These are phyloP conservation scores for Ceratobasidium sp. DNA, from an alignment of 1,284 basidiomycete species.

Conservation along the genomic window DNA sequence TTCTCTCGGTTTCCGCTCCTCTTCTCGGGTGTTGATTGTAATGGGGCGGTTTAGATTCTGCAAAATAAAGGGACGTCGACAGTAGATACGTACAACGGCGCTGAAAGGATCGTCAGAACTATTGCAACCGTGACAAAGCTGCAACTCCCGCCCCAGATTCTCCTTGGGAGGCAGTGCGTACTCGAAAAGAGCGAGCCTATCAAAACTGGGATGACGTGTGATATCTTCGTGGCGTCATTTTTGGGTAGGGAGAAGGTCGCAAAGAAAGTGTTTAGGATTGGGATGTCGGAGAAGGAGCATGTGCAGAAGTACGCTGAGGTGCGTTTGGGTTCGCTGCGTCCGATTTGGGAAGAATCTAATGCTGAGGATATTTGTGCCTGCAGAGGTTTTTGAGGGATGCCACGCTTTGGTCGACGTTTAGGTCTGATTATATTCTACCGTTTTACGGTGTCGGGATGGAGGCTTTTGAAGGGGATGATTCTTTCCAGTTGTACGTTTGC, in stretches of 20 bases:
- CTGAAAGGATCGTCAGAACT: slow-evolving; percentile 22
- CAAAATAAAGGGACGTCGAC: slow-evolving; percentile 19
- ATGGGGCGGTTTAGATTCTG: background rate
- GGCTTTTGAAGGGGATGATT: slow-evolving; percentile 17
- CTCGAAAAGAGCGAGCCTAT: slow-evolving; percentile 18
- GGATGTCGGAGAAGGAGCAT: slow-evolving; percentile 25
- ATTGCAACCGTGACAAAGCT: slow-evolving; percentile 37
- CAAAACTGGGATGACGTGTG: slow-evolving; percentile 25
- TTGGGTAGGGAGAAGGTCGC: slow-evolving; percentile 34
- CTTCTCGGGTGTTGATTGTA: background rate
- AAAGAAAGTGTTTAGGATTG: slow-evolving; percentile 44
- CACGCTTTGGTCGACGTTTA: slow-evolving; percentile 15
- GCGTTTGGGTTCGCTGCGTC: background rate
- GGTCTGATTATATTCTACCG: slow-evolving; percentile 32
- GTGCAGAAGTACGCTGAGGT: slow-evolving; percentile 27
- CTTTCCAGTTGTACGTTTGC: slow-evolving; percentile 38
- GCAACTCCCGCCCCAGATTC: slow-evolving; percentile 23
- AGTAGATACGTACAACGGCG: background rate
- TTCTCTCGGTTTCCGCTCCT: background rate
- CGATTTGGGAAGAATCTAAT: background rate
- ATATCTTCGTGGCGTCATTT: slow-evolving; percentile 28
- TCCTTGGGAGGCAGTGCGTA: slow-evolving; percentile 33
- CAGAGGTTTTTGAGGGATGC: slow-evolving; percentile 36
- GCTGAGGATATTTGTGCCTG: background rate
- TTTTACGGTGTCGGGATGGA: slow-evolving; percentile 44